Base-by-base conservation (phyloP, 2,329 filamentous ascomycete species). In the Colletotrichum sp. region DNA sequence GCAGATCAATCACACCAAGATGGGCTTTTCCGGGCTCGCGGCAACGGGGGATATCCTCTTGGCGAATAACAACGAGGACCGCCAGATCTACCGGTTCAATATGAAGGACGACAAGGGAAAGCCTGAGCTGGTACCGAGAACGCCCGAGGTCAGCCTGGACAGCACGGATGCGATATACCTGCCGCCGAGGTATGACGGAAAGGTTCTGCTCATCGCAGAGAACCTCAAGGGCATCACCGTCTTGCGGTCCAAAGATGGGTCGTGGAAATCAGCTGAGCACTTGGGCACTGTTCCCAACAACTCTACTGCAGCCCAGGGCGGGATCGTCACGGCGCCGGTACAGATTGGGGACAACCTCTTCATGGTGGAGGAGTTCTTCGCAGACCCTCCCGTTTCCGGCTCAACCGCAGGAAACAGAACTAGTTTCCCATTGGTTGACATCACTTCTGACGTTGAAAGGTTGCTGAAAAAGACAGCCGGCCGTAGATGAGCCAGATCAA, bases 191-290 rank as follows among this genome's bases (percentile, higher is more conserved):
- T 86, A 83, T 71, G 77, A 76, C 7, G 80, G 81, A n/a, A 83
- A 71, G 6, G 81, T 86, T 4, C 73, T 86, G 8, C 78, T 86
- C 9, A 79, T 83, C 0, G 75, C 83, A 1, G 81, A 82, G 72
- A 78, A 83, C 28, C 62, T 34, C 4, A 67, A 76, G 5, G 85
- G 85, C 2, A 81, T 83, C 14, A 81, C 83, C 26, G 85, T 87
- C 21, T 69, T 86, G 18, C 77, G 80, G 14, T 85, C 84, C 3
- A 73, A 76, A n/a, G 82, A 86, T 38, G 80, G 77, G 8, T 78
- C 74, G 24, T 87, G 85, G 85, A 76, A 78, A 30, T 77, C 77
- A 4, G 84, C 84, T 4, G 81, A 85, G 77, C 81, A 83, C 24
- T 55, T 86, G 12, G 84, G 84, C 0, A 79, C 78, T 0, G 78